phyloP scores from a whole-genome alignment of 1,284 basidiomycete genomes.

The Inonotus obliquus region DNA sequence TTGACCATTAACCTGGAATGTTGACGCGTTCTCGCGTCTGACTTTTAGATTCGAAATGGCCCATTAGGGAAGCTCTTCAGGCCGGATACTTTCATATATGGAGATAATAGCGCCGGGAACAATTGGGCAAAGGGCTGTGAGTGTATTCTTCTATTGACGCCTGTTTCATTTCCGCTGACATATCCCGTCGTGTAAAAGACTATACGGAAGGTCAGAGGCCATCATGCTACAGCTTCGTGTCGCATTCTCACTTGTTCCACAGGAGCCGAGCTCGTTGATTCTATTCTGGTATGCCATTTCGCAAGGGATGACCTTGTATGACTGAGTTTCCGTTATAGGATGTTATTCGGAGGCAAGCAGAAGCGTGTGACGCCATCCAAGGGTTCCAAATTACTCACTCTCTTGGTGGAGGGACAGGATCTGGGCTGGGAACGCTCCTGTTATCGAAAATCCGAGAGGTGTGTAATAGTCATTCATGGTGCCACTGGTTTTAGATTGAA shows the following conservation, averaged over 20 bases:
- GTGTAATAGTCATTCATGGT: slow-evolving; percentile 24
- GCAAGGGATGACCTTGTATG: background rate
- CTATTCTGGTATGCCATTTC: slow-evolving; percentile 58
- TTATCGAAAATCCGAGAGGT: slow-evolving; percentile 82
- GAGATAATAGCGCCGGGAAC: slow-evolving; percentile 80
- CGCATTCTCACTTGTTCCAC: slow-evolving; percentile 6
- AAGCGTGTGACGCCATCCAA: slow-evolving; percentile 84
- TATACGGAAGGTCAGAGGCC: slow-evolving; percentile 73
- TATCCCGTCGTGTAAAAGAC: slow-evolving; percentile 37
- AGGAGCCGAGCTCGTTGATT: slow-evolving; percentile 91
- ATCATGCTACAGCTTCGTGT: background rate
- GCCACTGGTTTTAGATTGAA: slow-evolving; percentile 26
- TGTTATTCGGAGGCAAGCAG: slow-evolving; percentile 68
- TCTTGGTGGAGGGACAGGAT: slow-evolving; percentile 90
- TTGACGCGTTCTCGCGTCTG: background rate
- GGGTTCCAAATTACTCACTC: slow-evolving; percentile 94
- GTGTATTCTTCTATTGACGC: slow-evolving; percentile 28
- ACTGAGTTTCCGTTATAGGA: slow-evolving; percentile 41
- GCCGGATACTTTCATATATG: slow-evolving; percentile 83
- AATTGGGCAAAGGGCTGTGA: slow-evolving; percentile 91
- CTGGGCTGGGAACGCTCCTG: slow-evolving; percentile 80
- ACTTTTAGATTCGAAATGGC: slow-evolving; percentile 57
- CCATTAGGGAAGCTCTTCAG: slow-evolving; percentile 74
- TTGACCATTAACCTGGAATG: background rate
- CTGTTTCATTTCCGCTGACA: background rate